These are phyloP conservation scores for Lactarius sanguifluus DNA, from an alignment of 768 basidiomycete genomes.

Conservation along the genomic window DNA sequence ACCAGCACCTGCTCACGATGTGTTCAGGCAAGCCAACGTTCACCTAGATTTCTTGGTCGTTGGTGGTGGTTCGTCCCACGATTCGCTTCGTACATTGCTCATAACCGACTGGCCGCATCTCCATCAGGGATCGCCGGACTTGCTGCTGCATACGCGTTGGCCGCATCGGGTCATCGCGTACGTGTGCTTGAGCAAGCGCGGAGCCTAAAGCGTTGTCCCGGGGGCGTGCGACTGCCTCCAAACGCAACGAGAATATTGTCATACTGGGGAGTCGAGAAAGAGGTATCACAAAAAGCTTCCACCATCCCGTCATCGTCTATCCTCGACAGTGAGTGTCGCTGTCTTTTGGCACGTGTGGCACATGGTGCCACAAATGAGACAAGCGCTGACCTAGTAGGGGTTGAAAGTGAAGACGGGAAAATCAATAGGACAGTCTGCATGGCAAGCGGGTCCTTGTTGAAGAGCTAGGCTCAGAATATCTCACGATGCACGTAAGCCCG, in stretches of 20 bases:
- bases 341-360: no score
- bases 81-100: not conserved
- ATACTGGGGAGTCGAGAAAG: conserved; percentile 29
- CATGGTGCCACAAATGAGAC: not conserved
- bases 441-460: conserved; percentile 25
- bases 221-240: conserved; percentile 27
- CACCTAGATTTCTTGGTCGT: conserved; percentile 27
- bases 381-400: conserved; percentile 2
- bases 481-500: conserved; percentile 27
- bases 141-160: conserved; percentile 27
- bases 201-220: conserved; percentile 5
- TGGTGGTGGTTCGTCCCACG: conserved; percentile 25
- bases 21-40: conserved; percentile 18
- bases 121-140: conserved; percentile 27
- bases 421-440: conserved; percentile 18
- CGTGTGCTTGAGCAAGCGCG: conserved; percentile 24
- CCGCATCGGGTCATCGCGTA: conserved; percentile 27
- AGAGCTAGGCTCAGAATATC: conserved; percentile 25
- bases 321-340: conserved; percentile 24
- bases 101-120: not conserved
- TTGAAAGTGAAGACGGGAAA: conserved; percentile 27
- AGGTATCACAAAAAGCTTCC: conserved; percentile 19
- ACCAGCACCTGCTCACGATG: not conserved
- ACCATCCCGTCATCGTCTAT: conserved; percentile 12
- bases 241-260: conserved; percentile 25